Evolutionary conservation across 176 grass and related monocot species (phyloP), one percentile per base, ranked within the genome.

Genomic region (Musa schizocarpa): DNA sequence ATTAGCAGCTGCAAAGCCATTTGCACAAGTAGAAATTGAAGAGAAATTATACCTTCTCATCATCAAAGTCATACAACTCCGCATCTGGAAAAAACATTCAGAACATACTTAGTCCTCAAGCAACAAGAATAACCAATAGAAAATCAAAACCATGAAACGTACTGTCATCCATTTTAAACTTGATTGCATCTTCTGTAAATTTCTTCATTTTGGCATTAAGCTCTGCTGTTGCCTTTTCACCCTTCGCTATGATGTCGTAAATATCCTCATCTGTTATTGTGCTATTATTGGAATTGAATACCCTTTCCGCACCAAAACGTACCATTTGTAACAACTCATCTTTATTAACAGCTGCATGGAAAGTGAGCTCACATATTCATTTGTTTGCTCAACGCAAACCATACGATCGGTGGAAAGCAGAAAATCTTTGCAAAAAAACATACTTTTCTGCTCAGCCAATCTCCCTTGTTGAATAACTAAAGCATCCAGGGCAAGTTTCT

Each of bases 101-200:
- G 55, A 78, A 70, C 1, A 52, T 65, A 73, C 65, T 62, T 19
- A 62, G 57, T 62, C 7, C 13, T 19, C 50, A 57, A 1, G 6
- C 16, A 63, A 9, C 51, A 14, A 1, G 19, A 14, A 9, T 3
- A 11, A 63, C 22, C 16, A 63, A 12, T 64, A 21, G 19, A 26
- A 75, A 74, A 74, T 27, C 14, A 81, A 54, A 81, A 65, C n/a
- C 17, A 49, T 68, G 26, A 53, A 49, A 64, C 88, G 69, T 94
- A 99, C 95, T 94, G 22, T 99, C 88, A 80, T 99, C 95, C 95
- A 99, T 99, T 79, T 99, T 99, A 79, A 99, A 94, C 80, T 99
- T 94, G 59, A 99, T 94, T 3, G 95, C 95, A 83, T 99, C 95
- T 84, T 99, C 95, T 68, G 95, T 99, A 76, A 99, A 99, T 70